Evolutionary conservation across 257 asterid genomes (phyloP), one percentile per base, ranked within the genome.

Genomic region (Prunella vulgaris): DNA sequence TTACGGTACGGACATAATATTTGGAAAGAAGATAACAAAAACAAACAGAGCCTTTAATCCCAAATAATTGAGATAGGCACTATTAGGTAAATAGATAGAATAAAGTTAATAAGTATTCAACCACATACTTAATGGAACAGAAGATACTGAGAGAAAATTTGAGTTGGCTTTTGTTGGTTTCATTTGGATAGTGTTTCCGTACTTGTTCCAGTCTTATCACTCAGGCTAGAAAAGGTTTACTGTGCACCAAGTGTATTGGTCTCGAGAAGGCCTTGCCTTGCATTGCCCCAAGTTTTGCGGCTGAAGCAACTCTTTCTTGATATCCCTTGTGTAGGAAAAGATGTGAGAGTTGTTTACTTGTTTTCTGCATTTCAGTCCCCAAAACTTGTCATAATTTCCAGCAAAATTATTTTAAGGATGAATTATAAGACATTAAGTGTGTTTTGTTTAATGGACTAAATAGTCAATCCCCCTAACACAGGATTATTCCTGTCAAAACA

Each of bases 251-350:
- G 46, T 10, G 14, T 38, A n/a, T 8, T 38, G 46, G 46, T n/a
- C 46, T 49, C 10, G 17, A 8, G 18, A 18, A 49, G 9, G 57
- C 57, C 24, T 49, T 49, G 22, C 17, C 24, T n/a, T 22, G 56
- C 35, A 40, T 67, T 66, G 54, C 49, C 33, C 18, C 49, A 35
- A 35, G 37, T 66, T 32, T 28, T 68, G 49, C 54, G 28, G 49
- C 70, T 54, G 73, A 64, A 56, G 59, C 65, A 64, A 65, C 61
- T 10, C 42, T 59, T 66, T 58, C 38, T 60, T 60, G 67, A 40
- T 66, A 49, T 10, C 27, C 27, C 60, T 37, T 33, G 21, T 57
- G 38, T 33, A 7, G 18, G 61, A 35, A 60, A 61, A 38, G 4
- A 56, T 5, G 38, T 17, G 13, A 24, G 25, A 53, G 35, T 68